These are phyloP conservation scores for Zarea fungicola DNA, from an alignment of 2,329 filamentous ascomycete genomes.

Conservation along the genomic window DNA sequence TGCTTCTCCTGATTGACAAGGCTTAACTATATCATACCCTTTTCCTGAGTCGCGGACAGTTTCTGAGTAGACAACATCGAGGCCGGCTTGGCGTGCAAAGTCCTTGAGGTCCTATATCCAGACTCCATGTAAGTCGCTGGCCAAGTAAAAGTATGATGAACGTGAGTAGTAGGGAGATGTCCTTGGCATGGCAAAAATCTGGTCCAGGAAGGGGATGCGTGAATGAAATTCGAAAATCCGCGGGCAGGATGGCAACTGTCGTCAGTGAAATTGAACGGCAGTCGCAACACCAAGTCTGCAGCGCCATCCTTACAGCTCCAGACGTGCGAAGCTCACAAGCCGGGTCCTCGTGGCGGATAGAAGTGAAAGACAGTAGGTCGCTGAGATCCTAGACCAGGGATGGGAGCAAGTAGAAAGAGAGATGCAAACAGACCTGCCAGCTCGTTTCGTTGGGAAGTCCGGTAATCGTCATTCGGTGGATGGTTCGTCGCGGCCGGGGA, in stretches of 20 bases:
- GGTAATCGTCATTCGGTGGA: slow-evolving; percentile 95
- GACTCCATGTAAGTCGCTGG: slow-evolving; percentile 74
- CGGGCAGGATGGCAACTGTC: background rate
- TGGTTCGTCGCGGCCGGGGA: slow-evolving; percentile 83
- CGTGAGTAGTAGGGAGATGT: slow-evolving; percentile 21
- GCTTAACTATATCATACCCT: slow-evolving; percentile 58
- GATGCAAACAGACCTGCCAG: slow-evolving; percentile 90
- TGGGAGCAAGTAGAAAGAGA: slow-evolving; percentile 18
- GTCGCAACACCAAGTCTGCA: background rate
- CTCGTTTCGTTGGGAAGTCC: slow-evolving; percentile 97
- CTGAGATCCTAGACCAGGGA: slow-evolving; percentile 1
- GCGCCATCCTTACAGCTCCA: background rate
- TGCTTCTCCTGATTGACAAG: background rate
- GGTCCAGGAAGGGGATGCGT: background rate
- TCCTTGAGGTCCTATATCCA: slow-evolving; percentile 97
- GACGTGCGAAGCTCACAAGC: background rate
- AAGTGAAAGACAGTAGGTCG: background rate
- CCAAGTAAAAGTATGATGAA: slow-evolving; percentile 37
- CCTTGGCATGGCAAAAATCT: background rate
- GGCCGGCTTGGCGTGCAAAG: slow-evolving; percentile 92
- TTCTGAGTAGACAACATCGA: slow-evolving; percentile 98
- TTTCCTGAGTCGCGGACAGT: slow-evolving; percentile 86
- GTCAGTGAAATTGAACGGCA: slow-evolving; percentile 19
- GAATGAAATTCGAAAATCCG: slow-evolving; percentile 19
- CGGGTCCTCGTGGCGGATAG: background rate